A percentile compares a stretch with the other conserved stretches of the same genome.
phyloP scores from a whole-genome alignment of 2,329 filamentous ascomycete genomes.

The Nectriaceae sp. region DNA sequence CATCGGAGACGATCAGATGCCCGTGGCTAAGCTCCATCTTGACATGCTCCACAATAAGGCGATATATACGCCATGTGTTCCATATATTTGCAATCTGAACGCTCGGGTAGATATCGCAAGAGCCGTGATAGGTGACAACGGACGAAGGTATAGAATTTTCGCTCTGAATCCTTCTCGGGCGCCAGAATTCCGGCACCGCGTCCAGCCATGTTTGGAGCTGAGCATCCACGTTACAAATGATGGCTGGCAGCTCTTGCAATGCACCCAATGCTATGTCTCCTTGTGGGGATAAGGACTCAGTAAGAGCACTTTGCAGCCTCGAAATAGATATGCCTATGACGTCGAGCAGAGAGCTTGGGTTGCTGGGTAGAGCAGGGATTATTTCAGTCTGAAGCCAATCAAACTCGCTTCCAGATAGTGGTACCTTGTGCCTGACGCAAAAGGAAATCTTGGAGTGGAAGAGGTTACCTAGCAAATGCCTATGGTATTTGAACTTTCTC shows the following conservation, averaged over 20 bases:
- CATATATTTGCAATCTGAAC: constrained; percentile 20
- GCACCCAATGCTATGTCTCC: background rate
- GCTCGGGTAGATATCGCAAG: constrained; percentile 10
- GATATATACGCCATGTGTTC: constrained; percentile 17
- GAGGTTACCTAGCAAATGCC: constrained; percentile 10
- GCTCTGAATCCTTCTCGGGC: background rate
- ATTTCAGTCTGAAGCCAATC: constrained; percentile 4
- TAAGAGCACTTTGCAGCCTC: background rate
- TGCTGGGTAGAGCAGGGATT: constrained; percentile 5
- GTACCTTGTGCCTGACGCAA: background rate
- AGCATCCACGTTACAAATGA: background rate
- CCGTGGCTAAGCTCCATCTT: background rate
- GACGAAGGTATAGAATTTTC: fast-evolving
- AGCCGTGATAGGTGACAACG: background rate
- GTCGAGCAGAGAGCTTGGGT: constrained; percentile 15
- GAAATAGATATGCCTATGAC: constrained; percentile 9
- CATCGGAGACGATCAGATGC: background rate
- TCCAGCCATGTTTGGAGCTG: constrained; percentile 6
- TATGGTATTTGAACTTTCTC: background rate
- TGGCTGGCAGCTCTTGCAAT: background rate
- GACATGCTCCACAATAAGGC: constrained; percentile 1
- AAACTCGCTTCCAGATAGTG: background rate
- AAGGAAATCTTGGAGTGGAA: constrained; percentile 13
- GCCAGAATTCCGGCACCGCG: constrained; percentile 4
- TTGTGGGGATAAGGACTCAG: background rate